Conservation (phyloP, 2,329 filamentous ascomycete genomes). For the Ophiostoma perfectum region DNA sequence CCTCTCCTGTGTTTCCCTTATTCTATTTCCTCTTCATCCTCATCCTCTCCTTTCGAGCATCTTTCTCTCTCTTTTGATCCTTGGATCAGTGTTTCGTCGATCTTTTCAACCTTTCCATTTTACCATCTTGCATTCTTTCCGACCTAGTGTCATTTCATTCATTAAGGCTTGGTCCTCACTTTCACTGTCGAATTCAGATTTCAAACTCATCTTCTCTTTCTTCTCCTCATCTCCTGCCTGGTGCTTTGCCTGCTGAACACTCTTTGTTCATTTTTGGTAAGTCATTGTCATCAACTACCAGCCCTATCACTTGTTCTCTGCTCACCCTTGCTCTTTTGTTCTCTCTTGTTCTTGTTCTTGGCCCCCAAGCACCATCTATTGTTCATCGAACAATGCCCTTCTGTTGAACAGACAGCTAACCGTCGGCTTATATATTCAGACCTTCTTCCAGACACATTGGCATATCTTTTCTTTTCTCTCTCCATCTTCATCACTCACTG, state of each 20-base stretch:
- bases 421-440: constrained; percentile 2
- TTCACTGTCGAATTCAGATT: constrained; percentile 24
- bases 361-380: not conserved
- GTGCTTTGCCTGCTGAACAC: no score
- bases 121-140: constrained; percentile 13
- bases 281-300: not conserved
- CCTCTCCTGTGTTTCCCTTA: constrained; percentile 10
- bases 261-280: not conserved
- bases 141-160: constrained; percentile 32
- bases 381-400: not conserved
- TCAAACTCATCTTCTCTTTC: constrained; percentile 16
- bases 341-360: not conserved
- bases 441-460: constrained; percentile 7
- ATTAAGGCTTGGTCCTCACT: constrained; percentile 34
- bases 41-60: constrained; percentile 12
- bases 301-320: not conserved
- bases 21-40: constrained; percentile 18
- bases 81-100: not conserved
- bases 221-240: not conserved
- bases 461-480: constrained; percentile 21
- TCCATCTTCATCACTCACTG: constrained; percentile 24
- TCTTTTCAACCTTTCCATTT: not conserved
- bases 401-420: not conserved
- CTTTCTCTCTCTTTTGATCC: not conserved
- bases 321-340: not conserved